These are phyloP conservation scores for Fraxinus anomala DNA, from an alignment of 257 asterid genomes.

Conservation along the genomic window DNA sequence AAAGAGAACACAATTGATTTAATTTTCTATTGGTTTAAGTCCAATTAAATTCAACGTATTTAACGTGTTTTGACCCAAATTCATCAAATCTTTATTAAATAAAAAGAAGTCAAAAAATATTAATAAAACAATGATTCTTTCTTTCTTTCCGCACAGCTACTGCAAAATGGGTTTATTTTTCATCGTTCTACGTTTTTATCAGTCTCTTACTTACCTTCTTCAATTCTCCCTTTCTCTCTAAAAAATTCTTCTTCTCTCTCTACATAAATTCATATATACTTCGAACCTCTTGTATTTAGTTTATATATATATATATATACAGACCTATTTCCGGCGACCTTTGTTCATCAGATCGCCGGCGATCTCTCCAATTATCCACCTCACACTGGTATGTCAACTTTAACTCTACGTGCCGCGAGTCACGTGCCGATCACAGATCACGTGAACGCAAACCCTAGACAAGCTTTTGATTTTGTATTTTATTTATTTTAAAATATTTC, in stretches of 20 bases:
- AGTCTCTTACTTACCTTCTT: conserved; percentile 25
- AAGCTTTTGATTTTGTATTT: neutral
- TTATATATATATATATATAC: neutral
- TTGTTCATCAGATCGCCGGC: conserved; percentile 28
- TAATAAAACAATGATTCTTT: too few relatives aligned
- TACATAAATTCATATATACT: conserved; percentile 5
- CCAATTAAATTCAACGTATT: too few relatives aligned
- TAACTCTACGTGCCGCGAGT: neutral
- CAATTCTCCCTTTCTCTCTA: conserved; percentile 26
- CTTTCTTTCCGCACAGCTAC: neutral
- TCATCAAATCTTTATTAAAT: too few relatives aligned
- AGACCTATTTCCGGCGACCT: conserved; percentile 21
- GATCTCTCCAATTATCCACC: conserved; percentile 32
- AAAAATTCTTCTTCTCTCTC: conserved; percentile 24
- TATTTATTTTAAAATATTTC: neutral
- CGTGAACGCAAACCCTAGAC: conserved; percentile 35
- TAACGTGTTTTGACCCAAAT: too few relatives aligned
- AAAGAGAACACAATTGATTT: too few relatives aligned
- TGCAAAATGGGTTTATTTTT: neutral
- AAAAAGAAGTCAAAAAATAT: neutral
- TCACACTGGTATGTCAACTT: conserved; percentile 32
- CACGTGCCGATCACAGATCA: conserved; percentile 40
- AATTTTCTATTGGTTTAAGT: too few relatives aligned
- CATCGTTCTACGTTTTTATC: conserved; percentile 9
- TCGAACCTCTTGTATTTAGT: neutral